Percentiles rank a stretch among this genome's conserved stretches.
Conservation (phyloP, 2,329 filamentous ascomycete species). For the Teratosphaeriaceae sp. region DNA sequence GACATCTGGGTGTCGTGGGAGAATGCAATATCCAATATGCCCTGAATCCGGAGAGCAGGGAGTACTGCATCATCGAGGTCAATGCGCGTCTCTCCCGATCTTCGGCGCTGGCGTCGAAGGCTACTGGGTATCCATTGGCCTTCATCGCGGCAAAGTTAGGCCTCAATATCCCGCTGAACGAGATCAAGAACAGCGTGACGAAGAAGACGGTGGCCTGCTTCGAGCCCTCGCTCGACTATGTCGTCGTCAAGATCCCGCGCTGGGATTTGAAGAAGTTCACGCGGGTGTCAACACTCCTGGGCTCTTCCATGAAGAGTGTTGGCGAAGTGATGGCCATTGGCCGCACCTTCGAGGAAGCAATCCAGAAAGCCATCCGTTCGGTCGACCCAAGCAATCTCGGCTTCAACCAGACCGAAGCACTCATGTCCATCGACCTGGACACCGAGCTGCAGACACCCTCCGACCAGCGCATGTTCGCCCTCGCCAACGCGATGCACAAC, state of each 20-base stretch:
- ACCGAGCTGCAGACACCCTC: slow-evolving; percentile 95
- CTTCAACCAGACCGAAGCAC: slow-evolving; percentile 79
- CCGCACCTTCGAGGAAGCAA: slow-evolving; percentile 93
- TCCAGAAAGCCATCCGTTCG: slow-evolving; percentile 93
- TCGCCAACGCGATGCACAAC: slow-evolving; percentile 93
- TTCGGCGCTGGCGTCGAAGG: slow-evolving; percentile 92
- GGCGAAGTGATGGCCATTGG: slow-evolving; percentile 99
- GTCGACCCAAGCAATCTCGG: slow-evolving; percentile 95
- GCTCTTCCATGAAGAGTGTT: slow-evolving; percentile 99
- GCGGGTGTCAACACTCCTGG: slow-evolving; percentile 88
- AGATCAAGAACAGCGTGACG: slow-evolving; percentile 93
- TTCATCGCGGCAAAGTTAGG: slow-evolving; percentile 97
- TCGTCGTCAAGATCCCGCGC: slow-evolving; percentile 96
- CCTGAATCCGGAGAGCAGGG: slow-evolving; percentile 85
- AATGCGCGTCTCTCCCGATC: slow-evolving; percentile 94
- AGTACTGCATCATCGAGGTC: slow-evolving; percentile 99
- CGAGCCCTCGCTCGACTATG: slow-evolving; percentile 95
- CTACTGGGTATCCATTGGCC: slow-evolving; percentile 90
- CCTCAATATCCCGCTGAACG: slow-evolving; percentile 88
- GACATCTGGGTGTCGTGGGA: slow-evolving; percentile 92
- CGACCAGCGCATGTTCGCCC: slow-evolving; percentile 93
- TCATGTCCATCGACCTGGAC: slow-evolving; percentile 96
- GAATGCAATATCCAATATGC: slow-evolving; percentile 99
- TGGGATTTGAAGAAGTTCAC: slow-evolving; percentile 99
- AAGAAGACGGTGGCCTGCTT: slow-evolving; percentile 96